Evolutionary conservation across 1,284 basidiomycete species (phyloP).

Genomic region (Papiliotrema terrestris): DNA sequence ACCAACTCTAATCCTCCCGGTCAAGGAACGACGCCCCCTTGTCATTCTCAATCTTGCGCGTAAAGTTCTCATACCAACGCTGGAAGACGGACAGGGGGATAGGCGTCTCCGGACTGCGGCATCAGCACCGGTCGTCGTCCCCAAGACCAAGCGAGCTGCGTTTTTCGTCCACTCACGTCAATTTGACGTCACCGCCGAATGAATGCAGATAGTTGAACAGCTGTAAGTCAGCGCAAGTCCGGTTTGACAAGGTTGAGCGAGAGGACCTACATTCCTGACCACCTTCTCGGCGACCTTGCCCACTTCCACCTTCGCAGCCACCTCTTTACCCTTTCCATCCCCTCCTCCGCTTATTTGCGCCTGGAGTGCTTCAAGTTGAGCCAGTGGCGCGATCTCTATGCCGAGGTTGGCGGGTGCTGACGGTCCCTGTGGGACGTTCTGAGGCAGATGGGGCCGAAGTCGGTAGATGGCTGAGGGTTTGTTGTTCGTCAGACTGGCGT

Average conservation of each 20-base stretch:
- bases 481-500: conserved; percentile 73
- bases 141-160: not conserved
- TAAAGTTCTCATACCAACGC: conserved; percentile 77
- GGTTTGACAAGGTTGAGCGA: not conserved
- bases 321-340: conserved; percentile 25
- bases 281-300: conserved; percentile 47
- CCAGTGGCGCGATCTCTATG: conserved; percentile 58
- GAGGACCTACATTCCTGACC: conserved; percentile 46
- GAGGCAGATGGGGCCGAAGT: conserved; percentile 59
- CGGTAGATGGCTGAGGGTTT: conserved; percentile 91
- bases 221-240: conserved; percentile 54
- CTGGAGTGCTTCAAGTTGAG: conserved; percentile 39
- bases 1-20: conserved; percentile 53
- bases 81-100: conserved; percentile 72
- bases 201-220: conserved; percentile 80
- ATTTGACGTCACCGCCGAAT: conserved; percentile 57
- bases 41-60: conserved; percentile 63
- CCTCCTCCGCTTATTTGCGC: conserved; percentile 48
- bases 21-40: conserved; percentile 73
- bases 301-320: conserved; percentile 34
- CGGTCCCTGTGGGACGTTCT: conserved; percentile 13
- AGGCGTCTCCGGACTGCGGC: conserved; percentile 57
- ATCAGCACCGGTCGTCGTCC: not conserved
- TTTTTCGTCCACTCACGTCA: conserved; percentile 44
- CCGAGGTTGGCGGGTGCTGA: conserved; percentile 52